These are phyloP conservation scores for Hypoxylon cercidicola DNA, from an alignment of 495 filamentous ascomycete species.

Conservation along the genomic window DNA sequence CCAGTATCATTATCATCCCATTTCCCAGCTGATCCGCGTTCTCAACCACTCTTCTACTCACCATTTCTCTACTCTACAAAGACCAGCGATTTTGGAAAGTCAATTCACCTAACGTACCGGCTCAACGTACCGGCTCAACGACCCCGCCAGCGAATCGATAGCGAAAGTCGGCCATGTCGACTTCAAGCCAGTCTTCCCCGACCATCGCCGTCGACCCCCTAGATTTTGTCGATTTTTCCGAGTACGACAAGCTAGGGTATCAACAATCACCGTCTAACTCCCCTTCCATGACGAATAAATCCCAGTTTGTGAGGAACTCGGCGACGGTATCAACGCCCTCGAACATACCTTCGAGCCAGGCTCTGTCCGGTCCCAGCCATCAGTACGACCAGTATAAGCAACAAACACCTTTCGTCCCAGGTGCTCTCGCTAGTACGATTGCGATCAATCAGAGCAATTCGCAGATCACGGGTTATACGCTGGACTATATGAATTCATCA, in stretches of 20 bases:
- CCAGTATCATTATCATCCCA: conserved; percentile 49
- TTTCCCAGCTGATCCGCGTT: conserved; percentile 41
- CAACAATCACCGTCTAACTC: conserved; percentile 61
- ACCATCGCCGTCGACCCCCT: conserved; percentile 30
- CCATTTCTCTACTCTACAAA: conserved; percentile 22
- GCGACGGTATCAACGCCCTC: conserved; percentile 51
- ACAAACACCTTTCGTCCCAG: conserved; percentile 86
- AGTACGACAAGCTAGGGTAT: conserved; percentile 56
- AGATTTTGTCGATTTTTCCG: conserved; percentile 57
- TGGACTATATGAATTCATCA: conserved; percentile 61
- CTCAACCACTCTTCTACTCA: conserved; percentile 31
- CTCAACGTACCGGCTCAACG: background rate
- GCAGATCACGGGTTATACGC: conserved; percentile 62
- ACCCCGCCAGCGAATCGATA: conserved; percentile 14
- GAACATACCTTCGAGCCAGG: conserved; percentile 58
- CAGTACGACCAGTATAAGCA: conserved; percentile 93
- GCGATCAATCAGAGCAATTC: conserved; percentile 69
- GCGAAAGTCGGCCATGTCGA: conserved; percentile 18
- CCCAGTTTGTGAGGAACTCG: conserved; percentile 50
- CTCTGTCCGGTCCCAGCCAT: conserved; percentile 83
- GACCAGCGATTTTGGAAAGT: conserved; percentile 15
- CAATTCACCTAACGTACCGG: too few relatives aligned
- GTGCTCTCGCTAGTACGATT: conserved; percentile 75
- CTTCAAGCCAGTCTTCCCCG: conserved; percentile 47
- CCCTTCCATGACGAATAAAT: conserved; percentile 51